Base-by-base conservation (phyloP, 2,329 filamentous ascomycete species). In the Nectriaceae sp. region DNA sequence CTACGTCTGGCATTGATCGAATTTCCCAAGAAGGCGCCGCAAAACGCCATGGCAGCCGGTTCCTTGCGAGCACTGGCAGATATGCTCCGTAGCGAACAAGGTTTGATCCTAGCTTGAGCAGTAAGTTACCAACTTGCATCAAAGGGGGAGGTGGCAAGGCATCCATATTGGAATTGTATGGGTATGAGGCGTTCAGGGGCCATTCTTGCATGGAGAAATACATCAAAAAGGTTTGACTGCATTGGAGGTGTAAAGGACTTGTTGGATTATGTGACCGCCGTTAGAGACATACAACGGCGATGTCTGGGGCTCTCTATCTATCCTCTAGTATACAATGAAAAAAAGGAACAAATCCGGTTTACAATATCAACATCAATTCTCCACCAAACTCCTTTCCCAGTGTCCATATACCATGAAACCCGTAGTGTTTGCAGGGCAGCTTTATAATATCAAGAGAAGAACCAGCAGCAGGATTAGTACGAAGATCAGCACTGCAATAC, bases 401-500 rank as follows among this genome's bases (percentile, higher is more conserved):
- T 47, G 16, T 11, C 8, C 11, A 31, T n/a, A 16, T 36, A n/a
- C 11, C 33, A 16, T 19, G 8, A 10, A 16, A 36, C 5, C 13
- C 33, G 5, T 15, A 6, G 33, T 36, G 33, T 5, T 16, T 15
- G 33, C 11, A 10, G 13, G 33, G 8, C n/a, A n/a, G 13, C 13
- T 29, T 52, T 70, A 87, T 59, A 88, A 64, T 39, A 87, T 70
- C 60, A 88, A 64, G 37, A 97, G 75, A 59, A 99, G 73, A 54
- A 97, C 82, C 63, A 99, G 76, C 61, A 99, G 73, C 21, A 99
- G 73, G 49, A 97, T 90, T 57, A 97, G 76, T 31, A 96, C 89
- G 54, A 94, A 83, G 52, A 97, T 96, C 60, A 97, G 78, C 18
- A 95, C 75, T 4, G 78, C 89, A 60, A 99, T 96, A 70, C 92